Base-by-base conservation (phyloP, 805 yeast genomes). In the Torulaspora delbrueckii region DNA sequence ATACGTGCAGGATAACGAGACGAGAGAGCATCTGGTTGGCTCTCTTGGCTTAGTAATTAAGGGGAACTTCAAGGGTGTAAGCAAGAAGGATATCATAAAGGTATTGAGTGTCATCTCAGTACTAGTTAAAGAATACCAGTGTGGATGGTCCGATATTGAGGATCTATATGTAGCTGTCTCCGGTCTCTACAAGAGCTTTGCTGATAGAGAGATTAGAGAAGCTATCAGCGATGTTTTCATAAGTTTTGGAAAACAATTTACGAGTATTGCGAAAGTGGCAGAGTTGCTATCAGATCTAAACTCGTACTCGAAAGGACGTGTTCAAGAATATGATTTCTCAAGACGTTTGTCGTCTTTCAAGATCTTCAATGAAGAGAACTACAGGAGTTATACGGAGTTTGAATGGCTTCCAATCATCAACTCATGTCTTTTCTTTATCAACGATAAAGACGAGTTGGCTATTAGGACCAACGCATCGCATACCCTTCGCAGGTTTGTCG, bases 331-430 rank as follows among this genome's bases (percentile, higher is more conserved):
- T 35, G 96, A 93, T 65, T 91, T 82, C 62, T 91, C 81, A 47
- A 76, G 76, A 43, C 74, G 96, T 49, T 68, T 91, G 37, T 69
- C 73, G 3, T 86, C 91, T 0, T 91, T 78, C 62, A 77, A 79
- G 43, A 59, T 57, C 13, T 71, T 91, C 42, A 85, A 80, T 55
- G 93, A 86, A 48, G 63, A 61, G 1, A 53, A 67, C 3, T 86
- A 74, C 58, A 8, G 42, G 5, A 48, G 58, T 0, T 65, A 85
- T 2, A 59, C 76, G 0, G 69, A 76, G 0, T 35, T 65, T 2
- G 87, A 87, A 55, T 93, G 98, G 98, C 53, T 77, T 8, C 96
- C 96, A 2, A 57, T 93, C 3, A 46, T 93, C 16, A 76, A 83
- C 60, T 78, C 81, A 43, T 72, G 81, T 46, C 70, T 93, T 32